Percentiles rank a stretch among this genome's conserved stretches.
Evolutionary conservation across 768 basidiomycete genomes (phyloP).

Genomic region (Paxillus rubicundulus): DNA sequence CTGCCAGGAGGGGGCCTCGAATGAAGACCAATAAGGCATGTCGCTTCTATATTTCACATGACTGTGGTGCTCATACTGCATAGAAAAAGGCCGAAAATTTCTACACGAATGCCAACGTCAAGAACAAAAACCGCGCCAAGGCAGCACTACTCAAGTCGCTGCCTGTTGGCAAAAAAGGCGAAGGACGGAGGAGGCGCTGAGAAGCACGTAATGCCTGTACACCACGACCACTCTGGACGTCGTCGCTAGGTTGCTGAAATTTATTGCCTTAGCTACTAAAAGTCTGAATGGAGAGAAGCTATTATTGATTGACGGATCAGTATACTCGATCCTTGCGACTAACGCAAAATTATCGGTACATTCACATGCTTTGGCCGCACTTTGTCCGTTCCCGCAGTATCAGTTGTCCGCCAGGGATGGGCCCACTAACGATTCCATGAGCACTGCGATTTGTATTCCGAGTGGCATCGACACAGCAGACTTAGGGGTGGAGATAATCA

Average conservation of each 20-base stretch:
- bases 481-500: conserved; percentile 35
- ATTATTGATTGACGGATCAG: conserved; percentile 3
- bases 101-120: conserved; percentile 80
- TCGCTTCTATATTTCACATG: not conserved
- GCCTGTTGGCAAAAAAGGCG: conserved; percentile 49
- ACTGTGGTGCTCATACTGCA: conserved; percentile 7
- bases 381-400: conserved; percentile 4
- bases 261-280: conserved; percentile 7
- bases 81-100: conserved; percentile 90
- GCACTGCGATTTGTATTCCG: not conserved
- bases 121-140: conserved; percentile 78
- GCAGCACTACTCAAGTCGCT: conserved; percentile 57
- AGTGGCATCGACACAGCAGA: not conserved
- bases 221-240: conserved; percentile 1
- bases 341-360: conserved; percentile 10
- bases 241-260: conserved; percentile 1
- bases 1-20: conserved; percentile 60
- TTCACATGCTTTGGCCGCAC: conserved; percentile 1
- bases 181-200: conserved; percentile 38
- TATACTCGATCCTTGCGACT: not conserved
- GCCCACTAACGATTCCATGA: conserved; percentile 13
- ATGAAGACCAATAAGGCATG: conserved; percentile 92
- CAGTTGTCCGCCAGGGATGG: not conserved
- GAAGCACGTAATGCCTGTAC: conserved; percentile 11
- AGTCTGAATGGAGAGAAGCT: not conserved